Base-by-base conservation (phyloP, 1,284 basidiomycete genomes). In the Cryptococcus maquisensis region DNA sequence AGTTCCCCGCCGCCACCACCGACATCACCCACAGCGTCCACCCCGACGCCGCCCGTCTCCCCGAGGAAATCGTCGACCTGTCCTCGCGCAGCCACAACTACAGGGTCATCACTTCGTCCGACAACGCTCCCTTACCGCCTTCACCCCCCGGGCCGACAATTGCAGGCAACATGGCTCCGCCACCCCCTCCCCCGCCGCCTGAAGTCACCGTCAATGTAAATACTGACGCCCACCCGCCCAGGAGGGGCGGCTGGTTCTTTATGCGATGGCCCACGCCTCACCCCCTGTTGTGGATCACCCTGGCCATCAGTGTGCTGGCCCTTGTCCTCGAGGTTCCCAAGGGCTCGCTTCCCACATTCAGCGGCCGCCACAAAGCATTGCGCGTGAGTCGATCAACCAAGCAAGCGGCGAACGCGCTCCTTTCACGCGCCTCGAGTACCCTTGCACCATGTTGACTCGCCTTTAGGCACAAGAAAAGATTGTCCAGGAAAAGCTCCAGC, bases 271-370 rank as follows among this genome's bases (percentile, higher is more conserved):
- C 49, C 23, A 51, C 43, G 42, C 68, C 71, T 26, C 72, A 74
- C 58, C 71, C 72, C 2, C 56, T 74, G n/a, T 56, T 72, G 15
- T 74, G 67, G 67, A 23, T 74, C 41, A 68, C 64, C 42, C 56
- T 74, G 35, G 51, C 55, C 0, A 48, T 73, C 13, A 66, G 63
- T 24, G 10, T 72, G 7, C 44, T 69, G 15, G 68, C 70, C 1
- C 49, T 74, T 36, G 63, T 74, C 3, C 57, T 74, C 38, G 64
- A 63, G 37, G 69, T 74, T 23, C 72, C 72, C 3, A 74, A 72
- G 55, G 71, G 71, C 3, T 46, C 52, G 28, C 52, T 74, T 18
- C 72, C 71, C 18, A 73, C 72, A 10, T 26, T 74, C 18, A 74
- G 71, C 0, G 71, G 72, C 0, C 51, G 72, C n/a, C 72, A 74